Evolutionary conservation across 345 rosid species (phyloP).

Genomic region (Cardamine chenopodiifolia): DNA sequence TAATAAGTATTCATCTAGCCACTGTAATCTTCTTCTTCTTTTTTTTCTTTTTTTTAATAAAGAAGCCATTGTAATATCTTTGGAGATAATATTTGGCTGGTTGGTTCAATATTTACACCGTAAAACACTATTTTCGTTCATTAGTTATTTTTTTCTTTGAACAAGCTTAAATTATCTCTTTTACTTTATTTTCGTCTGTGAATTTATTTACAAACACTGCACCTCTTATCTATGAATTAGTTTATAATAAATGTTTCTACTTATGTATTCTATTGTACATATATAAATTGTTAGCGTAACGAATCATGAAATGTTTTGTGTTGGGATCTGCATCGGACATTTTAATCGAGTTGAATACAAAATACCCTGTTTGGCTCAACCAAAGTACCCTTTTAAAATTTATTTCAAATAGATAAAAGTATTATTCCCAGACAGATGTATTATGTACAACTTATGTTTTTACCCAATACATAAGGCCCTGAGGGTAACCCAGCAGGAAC

Average conservation of each 20-base stretch:
- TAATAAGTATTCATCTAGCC: not conserved
- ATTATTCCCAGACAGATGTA: not conserved
- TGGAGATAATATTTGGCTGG: slow-evolving; percentile 33
- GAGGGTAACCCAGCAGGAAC: no score
- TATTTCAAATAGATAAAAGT: not conserved
- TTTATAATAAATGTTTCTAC: not conserved
- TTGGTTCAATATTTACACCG: slow-evolving; percentile 1
- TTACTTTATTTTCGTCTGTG: not conserved
- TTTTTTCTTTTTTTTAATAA: no score
- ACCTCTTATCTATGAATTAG: not conserved
- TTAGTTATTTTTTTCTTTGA: not conserved
- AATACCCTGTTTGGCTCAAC: not conserved
- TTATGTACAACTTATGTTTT: no score
- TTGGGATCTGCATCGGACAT: slow-evolving; percentile 39
- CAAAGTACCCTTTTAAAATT: not conserved
- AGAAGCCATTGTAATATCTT: not conserved
- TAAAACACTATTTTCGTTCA: slow-evolving; percentile 1
- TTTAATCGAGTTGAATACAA: not conserved
- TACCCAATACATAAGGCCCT: no score
- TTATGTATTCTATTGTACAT: not conserved
- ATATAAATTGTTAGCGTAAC: slow-evolving; percentile 29
- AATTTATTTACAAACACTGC: slow-evolving; percentile 14
- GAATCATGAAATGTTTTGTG: slow-evolving; percentile 31
- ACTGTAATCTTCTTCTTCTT: not conserved
- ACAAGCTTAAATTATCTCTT: not conserved